Evolutionary conservation across 805 yeast species (phyloP).

Genomic region (Blastobotrys peoriensis): DNA sequence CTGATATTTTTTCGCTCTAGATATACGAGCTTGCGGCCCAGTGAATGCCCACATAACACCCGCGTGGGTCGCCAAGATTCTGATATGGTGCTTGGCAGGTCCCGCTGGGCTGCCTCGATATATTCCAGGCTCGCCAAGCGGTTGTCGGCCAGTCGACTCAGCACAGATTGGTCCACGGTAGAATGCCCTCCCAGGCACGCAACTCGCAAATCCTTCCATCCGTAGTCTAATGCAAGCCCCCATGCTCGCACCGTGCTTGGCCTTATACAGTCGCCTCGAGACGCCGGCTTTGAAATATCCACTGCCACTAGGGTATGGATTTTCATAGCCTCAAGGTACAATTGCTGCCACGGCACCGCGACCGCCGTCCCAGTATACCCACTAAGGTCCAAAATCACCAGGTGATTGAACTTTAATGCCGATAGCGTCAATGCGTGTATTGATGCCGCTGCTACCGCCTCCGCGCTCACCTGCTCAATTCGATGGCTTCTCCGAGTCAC

Average conservation of each 20-base stretch:
- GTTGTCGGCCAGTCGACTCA: background rate
- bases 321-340: slow-evolving; percentile 1
- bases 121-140: slow-evolving; percentile 6
- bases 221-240: slow-evolving; percentile 11
- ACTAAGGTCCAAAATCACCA: slow-evolving; percentile 12
- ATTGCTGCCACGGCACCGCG: background rate
- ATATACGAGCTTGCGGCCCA: background rate
- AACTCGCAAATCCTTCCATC: slow-evolving; percentile 10
- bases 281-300: slow-evolving; percentile 12
- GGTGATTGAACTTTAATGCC: background rate
- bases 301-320: slow-evolving; percentile 13
- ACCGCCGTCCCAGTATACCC: background rate
- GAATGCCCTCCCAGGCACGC: slow-evolving; percentile 9
- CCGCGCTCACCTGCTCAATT: slow-evolving; percentile 11
- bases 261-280: background rate
- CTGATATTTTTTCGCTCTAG: background rate
- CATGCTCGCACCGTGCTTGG: slow-evolving; percentile 10
- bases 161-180: background rate
- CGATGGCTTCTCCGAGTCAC: slow-evolving; percentile 11
- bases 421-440: background rate
- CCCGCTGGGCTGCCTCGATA: slow-evolving; percentile 27
- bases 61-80: background rate
- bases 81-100: background rate
- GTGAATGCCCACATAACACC: background rate
- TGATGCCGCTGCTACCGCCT: background rate